phyloP scores from a whole-genome alignment of 768 basidiomycete genomes.

The Russula vinacea region DNA sequence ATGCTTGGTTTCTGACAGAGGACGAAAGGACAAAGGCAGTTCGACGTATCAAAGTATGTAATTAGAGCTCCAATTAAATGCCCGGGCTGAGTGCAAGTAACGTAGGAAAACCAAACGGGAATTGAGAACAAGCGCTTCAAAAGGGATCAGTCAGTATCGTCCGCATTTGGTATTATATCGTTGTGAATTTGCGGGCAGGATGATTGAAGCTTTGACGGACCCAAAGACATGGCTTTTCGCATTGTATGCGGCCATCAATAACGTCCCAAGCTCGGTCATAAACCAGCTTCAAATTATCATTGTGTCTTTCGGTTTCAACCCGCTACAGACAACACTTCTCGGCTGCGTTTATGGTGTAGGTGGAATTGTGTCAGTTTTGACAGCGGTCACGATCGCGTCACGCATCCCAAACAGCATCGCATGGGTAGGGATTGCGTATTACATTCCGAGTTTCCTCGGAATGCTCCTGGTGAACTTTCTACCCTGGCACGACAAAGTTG shows the following conservation, averaged over 20 bases:
- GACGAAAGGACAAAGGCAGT: constrained; percentile 64
- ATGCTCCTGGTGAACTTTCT: constrained; percentile 59
- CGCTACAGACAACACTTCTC: constrained; percentile 65
- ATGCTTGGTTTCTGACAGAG: constrained; percentile 67
- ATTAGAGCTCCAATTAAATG: not conserved
- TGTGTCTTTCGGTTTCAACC: constrained; percentile 59
- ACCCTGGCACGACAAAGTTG: constrained; percentile 63
- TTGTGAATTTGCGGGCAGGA: constrained; percentile 38
- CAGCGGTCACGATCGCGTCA: constrained; percentile 56
- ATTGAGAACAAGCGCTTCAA: constrained; percentile 82
- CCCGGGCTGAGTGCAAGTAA: not conserved
- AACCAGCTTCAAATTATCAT: constrained; percentile 67
- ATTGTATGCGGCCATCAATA: constrained; percentile 56
- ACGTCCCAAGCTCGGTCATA: constrained; percentile 63
- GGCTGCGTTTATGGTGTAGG: constrained; percentile 63
- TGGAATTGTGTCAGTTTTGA: constrained; percentile 65
- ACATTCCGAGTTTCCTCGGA: constrained; percentile 63
- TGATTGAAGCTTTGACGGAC: constrained; percentile 65
- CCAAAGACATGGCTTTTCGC: constrained; percentile 78
- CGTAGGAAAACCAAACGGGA: constrained; percentile 70
- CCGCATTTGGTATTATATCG: not conserved
- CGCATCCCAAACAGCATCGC: constrained; percentile 56
- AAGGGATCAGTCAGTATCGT: constrained; percentile 60
- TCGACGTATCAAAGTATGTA: constrained; percentile 55
- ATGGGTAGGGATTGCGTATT: constrained; percentile 57